These are phyloP conservation scores for Aaosphaeria arxii DNA, from an alignment of 2,329 filamentous ascomycete genomes.

Conservation along the genomic window DNA sequence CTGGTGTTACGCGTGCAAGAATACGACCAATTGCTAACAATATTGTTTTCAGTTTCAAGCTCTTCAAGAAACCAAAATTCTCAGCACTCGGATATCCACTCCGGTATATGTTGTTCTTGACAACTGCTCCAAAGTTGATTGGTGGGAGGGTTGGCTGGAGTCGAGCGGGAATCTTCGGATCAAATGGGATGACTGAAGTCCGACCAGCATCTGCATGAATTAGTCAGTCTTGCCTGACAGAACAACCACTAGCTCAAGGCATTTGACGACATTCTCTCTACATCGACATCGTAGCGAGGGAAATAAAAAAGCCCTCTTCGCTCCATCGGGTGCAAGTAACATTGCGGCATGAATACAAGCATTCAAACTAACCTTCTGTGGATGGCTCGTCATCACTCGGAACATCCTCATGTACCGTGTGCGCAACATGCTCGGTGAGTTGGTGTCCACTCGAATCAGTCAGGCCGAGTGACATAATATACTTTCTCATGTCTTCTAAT, in stretches of 20 bases:
- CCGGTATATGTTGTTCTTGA: conserved; percentile 70
- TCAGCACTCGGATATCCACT: conserved; percentile 73
- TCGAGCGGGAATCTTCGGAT: background rate
- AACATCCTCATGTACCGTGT: conserved; percentile 30
- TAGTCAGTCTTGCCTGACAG: background rate
- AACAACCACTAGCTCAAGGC: too few species aligned
- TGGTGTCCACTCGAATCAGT: conserved; percentile 11
- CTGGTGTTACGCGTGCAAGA: conserved; percentile 18
- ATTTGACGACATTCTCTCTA: too few species aligned
- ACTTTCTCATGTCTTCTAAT: background rate
- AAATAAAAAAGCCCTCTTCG: background rate
- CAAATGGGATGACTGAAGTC: background rate
- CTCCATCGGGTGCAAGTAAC: background rate
- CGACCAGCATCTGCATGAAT: background rate
- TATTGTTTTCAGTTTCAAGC: conserved; percentile 72
- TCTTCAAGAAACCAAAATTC: conserved; percentile 68
- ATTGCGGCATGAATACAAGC: background rate
- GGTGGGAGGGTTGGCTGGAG: conserved; percentile 47
- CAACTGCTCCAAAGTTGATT: conserved; percentile 73
- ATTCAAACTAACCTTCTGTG: conserved; percentile 7
- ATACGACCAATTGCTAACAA: conserved; percentile 53
- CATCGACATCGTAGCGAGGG: too few species aligned
- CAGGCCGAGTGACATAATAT: background rate
- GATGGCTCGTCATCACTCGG: conserved; percentile 8
- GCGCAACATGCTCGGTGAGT: conserved; percentile 25